A percentile compares a stretch with the other conserved stretches of the same genome.
These are phyloP conservation scores for Metschnikowia proteae DNA, from an alignment of 805 yeast genomes.

Conservation along the genomic window DNA sequence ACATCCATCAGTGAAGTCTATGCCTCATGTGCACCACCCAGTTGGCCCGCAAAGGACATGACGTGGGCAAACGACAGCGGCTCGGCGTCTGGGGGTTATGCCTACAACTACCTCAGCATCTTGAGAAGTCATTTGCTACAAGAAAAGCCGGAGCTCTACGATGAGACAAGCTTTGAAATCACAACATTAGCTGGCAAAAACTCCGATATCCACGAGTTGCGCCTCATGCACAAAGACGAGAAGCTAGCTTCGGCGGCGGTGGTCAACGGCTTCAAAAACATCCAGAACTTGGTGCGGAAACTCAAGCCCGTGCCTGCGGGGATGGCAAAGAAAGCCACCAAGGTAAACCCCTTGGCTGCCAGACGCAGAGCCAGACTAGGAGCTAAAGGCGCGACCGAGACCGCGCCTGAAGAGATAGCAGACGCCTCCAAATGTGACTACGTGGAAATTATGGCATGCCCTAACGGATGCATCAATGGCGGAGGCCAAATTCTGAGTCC, in stretches of 20 bases:
- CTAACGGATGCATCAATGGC: slow-evolving; percentile 95
- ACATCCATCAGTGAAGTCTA: slow-evolving; percentile 20
- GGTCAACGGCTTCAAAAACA: slow-evolving; percentile 89
- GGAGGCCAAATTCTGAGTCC: slow-evolving; percentile 80
- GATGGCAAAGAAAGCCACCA: slow-evolving; percentile 11
- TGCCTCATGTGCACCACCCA: slow-evolving; percentile 44
- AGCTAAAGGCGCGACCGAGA: slow-evolving; percentile 9
- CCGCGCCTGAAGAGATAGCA: slow-evolving; percentile 30
- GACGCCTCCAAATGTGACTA: slow-evolving; percentile 72
- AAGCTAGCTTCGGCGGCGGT: slow-evolving; percentile 53
- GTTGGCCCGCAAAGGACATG: slow-evolving; percentile 57
- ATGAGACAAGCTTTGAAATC: slow-evolving; percentile 25
- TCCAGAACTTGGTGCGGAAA: slow-evolving; percentile 87
- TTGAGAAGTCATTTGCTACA: slow-evolving; percentile 26
- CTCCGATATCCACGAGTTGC: slow-evolving; percentile 67
- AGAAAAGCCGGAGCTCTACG: slow-evolving; percentile 15
- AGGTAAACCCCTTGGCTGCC: slow-evolving; percentile 38
- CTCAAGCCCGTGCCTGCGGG: slow-evolving; percentile 45
- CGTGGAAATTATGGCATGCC: slow-evolving; percentile 97
- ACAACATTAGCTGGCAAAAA: slow-evolving; percentile 62
- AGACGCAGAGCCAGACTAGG: slow-evolving; percentile 41
- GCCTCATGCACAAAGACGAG: slow-evolving; percentile 42
- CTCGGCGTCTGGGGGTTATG: slow-evolving; percentile 87
- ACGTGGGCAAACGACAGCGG: slow-evolving; percentile 79
- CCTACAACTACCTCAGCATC: slow-evolving; percentile 58